These are phyloP conservation scores for Phytophthora citrophthora DNA, from an alignment of 352 stramenopile species.

Conservation along the genomic window DNA sequence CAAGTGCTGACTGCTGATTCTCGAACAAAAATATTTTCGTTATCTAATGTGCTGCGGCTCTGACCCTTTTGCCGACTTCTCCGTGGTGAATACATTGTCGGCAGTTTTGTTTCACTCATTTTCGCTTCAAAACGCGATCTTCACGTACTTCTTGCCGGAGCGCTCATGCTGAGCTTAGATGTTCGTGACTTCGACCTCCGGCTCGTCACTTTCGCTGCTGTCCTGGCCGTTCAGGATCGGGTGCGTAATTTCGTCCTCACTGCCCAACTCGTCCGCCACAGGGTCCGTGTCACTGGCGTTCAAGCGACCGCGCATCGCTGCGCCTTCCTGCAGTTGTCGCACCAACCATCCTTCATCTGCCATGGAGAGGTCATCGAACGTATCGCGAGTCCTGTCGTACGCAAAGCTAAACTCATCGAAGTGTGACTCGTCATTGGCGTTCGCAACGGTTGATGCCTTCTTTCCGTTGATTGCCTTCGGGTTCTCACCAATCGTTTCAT, in stretches of 20 bases:
- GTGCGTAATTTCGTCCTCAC: slow-evolving; percentile 61
- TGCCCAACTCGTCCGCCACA: slow-evolving; percentile 53
- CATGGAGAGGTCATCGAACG: slow-evolving; percentile 83
- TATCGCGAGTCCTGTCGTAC: slow-evolving; percentile 80
- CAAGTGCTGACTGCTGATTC: background rate
- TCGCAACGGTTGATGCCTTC: slow-evolving; percentile 50
- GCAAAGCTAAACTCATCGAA: slow-evolving; percentile 91
- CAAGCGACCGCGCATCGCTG: slow-evolving; percentile 72
- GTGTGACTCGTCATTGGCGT: slow-evolving; percentile 70
- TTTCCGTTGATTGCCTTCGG: slow-evolving; percentile 67
- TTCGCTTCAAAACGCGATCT: slow-evolving; percentile 32
- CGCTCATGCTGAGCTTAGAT: slow-evolving; percentile 33
- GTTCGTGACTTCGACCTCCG: slow-evolving; percentile 50
- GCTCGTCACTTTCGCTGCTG: slow-evolving; percentile 78
- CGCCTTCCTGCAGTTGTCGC: slow-evolving; percentile 78
- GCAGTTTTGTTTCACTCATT: slow-evolving; percentile 31
- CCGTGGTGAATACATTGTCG: slow-evolving; percentile 33
- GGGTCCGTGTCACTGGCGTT: slow-evolving; percentile 68
- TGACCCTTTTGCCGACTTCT: slow-evolving; percentile 33
- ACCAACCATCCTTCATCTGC: slow-evolving; percentile 86
- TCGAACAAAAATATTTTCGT: slow-evolving; percentile 38
- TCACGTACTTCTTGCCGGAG: slow-evolving; percentile 19
- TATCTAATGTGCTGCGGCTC: slow-evolving; percentile 38
- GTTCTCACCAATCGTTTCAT: slow-evolving; percentile 76
- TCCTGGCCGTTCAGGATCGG: slow-evolving; percentile 54